Evolutionary conservation across 768 basidiomycete genomes (phyloP), one percentile per base, ranked within the genome.

Genomic region (Cystobasidium ongulense): DNA sequence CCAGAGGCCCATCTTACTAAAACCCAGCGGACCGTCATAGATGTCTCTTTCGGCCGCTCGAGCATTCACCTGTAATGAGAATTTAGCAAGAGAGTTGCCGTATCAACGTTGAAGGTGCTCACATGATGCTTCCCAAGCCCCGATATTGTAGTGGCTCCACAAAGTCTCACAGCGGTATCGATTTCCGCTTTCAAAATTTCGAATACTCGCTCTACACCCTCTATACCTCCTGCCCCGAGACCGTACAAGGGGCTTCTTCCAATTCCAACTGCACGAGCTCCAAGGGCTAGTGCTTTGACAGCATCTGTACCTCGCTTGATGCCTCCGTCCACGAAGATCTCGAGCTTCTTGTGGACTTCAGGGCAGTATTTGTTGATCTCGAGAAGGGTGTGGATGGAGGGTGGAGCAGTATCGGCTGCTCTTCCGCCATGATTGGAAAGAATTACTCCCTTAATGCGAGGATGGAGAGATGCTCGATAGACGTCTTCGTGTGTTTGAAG

Each of bases 391-490:
- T 74, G 43, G 18, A 66, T 61, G 52, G 38, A 57, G 10, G 62
- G 35, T 2, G 80, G 53, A 2, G 80, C 78, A 13, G 80, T 79
- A 4, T 80, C 80, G 36, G 80, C 76, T n/a, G 76, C 76, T 1
- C 85, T 80, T 35, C 91, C 94, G 70, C 94, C 94, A 77, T 97
- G 94, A 76, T 97, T 97, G 0, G 90, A 91, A 10, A 97, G 82
- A 70, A 94, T 84, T 75, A 97, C 91, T 2, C 89, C 94, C 73
- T 94, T 88, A 21, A 90, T 88, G 8, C 92, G 91, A 29, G 88
- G 86, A 75, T 93, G 87, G 11, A 71, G 35, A n/a, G 85, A 87
- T 38, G 92, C 92, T 53, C 91, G 85, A 41, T 91, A 86, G 1
- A 90, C 92, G 81, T 96, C 94, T 87, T 83, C 79, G 23, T 78